These are phyloP conservation scores for Hypoxylon rickii DNA, from an alignment of 495 filamentous ascomycete genomes.

Conservation along the genomic window DNA sequence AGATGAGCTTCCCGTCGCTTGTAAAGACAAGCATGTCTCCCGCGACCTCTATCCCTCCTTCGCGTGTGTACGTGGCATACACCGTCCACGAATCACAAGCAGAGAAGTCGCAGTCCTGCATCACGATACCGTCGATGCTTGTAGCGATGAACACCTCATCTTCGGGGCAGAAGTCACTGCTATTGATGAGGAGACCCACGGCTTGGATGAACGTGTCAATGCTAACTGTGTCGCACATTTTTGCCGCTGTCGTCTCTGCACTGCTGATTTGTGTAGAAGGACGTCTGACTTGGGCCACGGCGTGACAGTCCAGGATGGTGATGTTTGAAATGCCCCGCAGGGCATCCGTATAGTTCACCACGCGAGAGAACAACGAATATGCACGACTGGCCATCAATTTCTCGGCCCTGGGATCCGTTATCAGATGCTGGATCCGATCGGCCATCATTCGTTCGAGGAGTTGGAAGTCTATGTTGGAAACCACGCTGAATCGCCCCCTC, in stretches of 20 bases:
- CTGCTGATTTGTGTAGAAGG: neutral
- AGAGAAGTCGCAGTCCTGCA: constrained; percentile 30
- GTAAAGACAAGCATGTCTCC: constrained; percentile 42
- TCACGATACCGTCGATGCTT: constrained; percentile 19
- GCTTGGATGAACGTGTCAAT: constrained; percentile 46
- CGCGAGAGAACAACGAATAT: constrained; percentile 36
- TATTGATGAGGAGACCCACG: constrained; percentile 42
- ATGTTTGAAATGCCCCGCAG: constrained; percentile 34
- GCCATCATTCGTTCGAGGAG: constrained; percentile 5
- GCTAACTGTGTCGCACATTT: constrained; percentile 31
- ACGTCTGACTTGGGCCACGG: constrained; percentile 28
- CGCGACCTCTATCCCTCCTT: constrained; percentile 20
- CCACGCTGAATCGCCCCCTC: constrained; percentile 1
- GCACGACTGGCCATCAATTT: constrained; percentile 17
- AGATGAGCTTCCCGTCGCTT: constrained; percentile 22
- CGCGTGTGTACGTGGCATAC: constrained; percentile 31
- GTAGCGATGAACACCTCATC: constrained; percentile 39
- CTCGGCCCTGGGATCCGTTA: constrained; percentile 12
- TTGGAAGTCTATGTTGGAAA: neutral
- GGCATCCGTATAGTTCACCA: constrained; percentile 34
- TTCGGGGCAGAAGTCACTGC: constrained; percentile 20
- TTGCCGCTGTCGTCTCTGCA: constrained; percentile 28
- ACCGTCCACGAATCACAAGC: constrained; percentile 30
- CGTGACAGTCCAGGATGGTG: constrained; percentile 26
- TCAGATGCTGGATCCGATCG: neutral